Base-by-base conservation (phyloP, 164 flowering plant species). In the Vitis riparia region DNA sequence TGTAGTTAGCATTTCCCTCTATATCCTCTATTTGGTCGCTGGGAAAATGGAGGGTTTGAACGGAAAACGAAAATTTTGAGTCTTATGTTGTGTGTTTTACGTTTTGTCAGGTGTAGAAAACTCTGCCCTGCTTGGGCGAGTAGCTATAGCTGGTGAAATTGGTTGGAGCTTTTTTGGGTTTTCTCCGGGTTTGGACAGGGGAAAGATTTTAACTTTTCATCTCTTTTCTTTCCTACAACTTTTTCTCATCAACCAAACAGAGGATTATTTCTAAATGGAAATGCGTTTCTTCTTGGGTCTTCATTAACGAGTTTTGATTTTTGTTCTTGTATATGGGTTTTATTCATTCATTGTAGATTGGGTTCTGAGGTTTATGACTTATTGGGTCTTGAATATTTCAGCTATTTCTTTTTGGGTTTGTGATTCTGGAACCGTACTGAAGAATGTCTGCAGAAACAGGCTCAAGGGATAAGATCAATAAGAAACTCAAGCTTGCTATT, bases 401-500 rank as follows among this genome's bases (percentile, higher is more conserved):
- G 44, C 44, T 57, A 8, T 57, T 57, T n/a, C 56, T 7, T 16
- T 6, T 9, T 57, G 16, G 59, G 16, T 57, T 57, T 57, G 16
- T 7, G 59, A 11, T 19, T 57, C 29, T 57, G 23, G 29, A 8
- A 17, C 9, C 3, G 48, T 61, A 30, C 32, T 52, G 19, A 59
- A 53, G 11, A 49, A 78, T 74, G 77, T 69, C 81, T 59, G 29
- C 50, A 13, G 77, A 78, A n/a, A 55, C 57, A 10, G 59, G 11
- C 2, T 53, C 59, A 9, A 62, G 60, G 71, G 27, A 11, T 32
- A 73, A 63, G 62, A 56, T 73, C 37, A 63, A 44, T 15, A 71
- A 73, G 67, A 81, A 71, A 71, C 68, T 73, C 17, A 78, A 78
- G 11, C 52, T 71, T 55, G 68, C 76, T 6, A 19, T 27, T 68